Base-by-base conservation (phyloP, 2,329 filamentous ascomycete genomes). In the Aspergillus tanneri region DNA sequence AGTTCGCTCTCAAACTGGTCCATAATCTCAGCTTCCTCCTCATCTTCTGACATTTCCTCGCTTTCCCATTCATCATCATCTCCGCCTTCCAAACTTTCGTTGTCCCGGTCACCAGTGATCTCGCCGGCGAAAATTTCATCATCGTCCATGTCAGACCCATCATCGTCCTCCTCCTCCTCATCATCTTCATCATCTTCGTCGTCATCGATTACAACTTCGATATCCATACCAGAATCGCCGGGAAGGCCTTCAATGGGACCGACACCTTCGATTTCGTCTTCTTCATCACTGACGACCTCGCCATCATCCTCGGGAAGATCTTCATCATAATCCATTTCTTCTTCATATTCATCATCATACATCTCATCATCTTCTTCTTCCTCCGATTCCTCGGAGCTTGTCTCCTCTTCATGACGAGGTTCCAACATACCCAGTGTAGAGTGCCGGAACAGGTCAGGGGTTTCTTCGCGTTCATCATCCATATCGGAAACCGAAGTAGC, bases 351-450 rank as follows among this genome's bases (percentile, higher is more conserved):
- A 46, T 91, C 89, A 51, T 93, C 90, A 42, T 96, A 95, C 88
- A 96, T 93, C 60, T 93, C 90, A 58, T 92, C 88, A 47, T 91
- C 87, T 38, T 90, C 90, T 39, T 90, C 90, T 50, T 85, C 86
- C 12, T 79, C 80, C 11, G 77, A 77, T 37, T 75, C 76, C 53
- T 84, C 85, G 24, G 89, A 87, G 25, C 88, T 90, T 41, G 89
- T 90, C 54, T 92, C 89, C 52, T 88, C 86, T 51, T 90, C 86
- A 49, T 87, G 83, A 41, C 85, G 83, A 56, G 88, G 86, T 67
- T 97, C 93, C 44, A 96, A 85, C 84, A 97, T 95, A 41, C 93
- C 92, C 18, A 99, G 77, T 1, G 95, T 90, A 2, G 93, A 97
- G 69, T 97, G 96, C 44, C 95, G 87, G 74, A 96, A 97, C 16